Base-by-base conservation (phyloP, 352 stramenopile species). In the Plasmopara viticola region DNA sequence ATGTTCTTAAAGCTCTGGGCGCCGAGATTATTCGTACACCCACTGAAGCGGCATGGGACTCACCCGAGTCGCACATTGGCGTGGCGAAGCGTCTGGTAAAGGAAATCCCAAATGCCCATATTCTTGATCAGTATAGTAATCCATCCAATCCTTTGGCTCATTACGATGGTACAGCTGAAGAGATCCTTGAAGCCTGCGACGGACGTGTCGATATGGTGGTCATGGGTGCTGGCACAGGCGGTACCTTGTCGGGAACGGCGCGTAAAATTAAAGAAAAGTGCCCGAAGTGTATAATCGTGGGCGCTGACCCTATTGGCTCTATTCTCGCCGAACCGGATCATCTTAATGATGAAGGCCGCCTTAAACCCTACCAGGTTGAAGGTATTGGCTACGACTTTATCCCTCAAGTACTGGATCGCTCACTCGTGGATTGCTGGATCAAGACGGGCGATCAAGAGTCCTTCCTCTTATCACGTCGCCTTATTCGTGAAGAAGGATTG, bases 361-460 rank as follows among this genome's bases (percentile, higher is more conserved):
- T 97, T 12, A 72, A 92, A 56, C 57, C 86, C 7, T 98, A 98
- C 71, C 72, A 97, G 63, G 93, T 98, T 9, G 94, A 98, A 60
- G 95, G 95, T 29, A 98, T 98, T 53, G 94, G 95, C 34, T 98
- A 98, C 68, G 95, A 98, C 62, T 98, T 98, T 65, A 97, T 98
- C 46, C 95, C 95, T 4, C 72, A 91, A 9, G 95, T 98, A 29
- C 78, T 98, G 29, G 85, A 98, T 76, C 84, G 94, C 41, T 74
- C 68, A n/a, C 65, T 98, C 9, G 78, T 98, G 14, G 93, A 98
- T 71, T 40, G 66, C 29, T 98, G 95, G 95, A 75, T 97, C 54
- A 98, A 98, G 78, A 93, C 84, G 12, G 84, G 87, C 38, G 93
- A 98, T 64, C 74, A 88, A 54, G 94, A 98, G 44, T 95, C 79